Base-by-base conservation (phyloP, 805 yeast species). In the Starmerella geochares region DNA sequence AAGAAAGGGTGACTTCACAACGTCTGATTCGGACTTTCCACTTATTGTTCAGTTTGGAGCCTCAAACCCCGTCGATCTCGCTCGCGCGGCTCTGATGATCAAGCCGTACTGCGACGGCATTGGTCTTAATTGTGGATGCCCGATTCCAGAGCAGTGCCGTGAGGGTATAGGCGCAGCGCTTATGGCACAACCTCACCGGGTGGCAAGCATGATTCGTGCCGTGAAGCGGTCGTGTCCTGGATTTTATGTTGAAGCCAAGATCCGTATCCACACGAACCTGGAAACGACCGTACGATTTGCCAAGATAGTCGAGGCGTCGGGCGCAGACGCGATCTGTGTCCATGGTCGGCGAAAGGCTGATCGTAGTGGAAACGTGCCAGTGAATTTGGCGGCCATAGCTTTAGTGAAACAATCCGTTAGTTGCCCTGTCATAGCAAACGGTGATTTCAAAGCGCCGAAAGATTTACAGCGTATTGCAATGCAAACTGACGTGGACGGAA, bases 111-210 rank as follows among this genome's bases (percentile, higher is more conserved):
- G 85, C 42, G 96, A 90, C 66, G 98, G 94, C 0, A 79, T 92
- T 37, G 96, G 97, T 0, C 73, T 92, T 51, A 92, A 92, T 70
- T 92, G 97, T 66, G 98, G 98, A 0, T 92, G 98, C 67, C 98
- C 98, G 1, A 87, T 92, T 46, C 83, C 81, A 54, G 97, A 90
- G 56, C 97, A 92, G 65, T 84, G 86, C 13, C 73, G 95, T 39
- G 96, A 87, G 64, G 98, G 97, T 21, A 88, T 92, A 14, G 98
- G 98, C 4, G 96, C 96, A 2, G 96, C 96, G 0, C 71, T 92
- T 50, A 88, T 92, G 85, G 72, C 80, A 24, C 80, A 84, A 54
- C 83, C 88, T 1, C 87, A 85, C 32, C 68, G 80, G 45, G 92
- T 92, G 4, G 77, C 88, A 1, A 72, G 74, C 2, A 84, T 92